Base-by-base conservation (phyloP, 768 basidiomycete genomes). In the Solioccasus polychromus region DNA sequence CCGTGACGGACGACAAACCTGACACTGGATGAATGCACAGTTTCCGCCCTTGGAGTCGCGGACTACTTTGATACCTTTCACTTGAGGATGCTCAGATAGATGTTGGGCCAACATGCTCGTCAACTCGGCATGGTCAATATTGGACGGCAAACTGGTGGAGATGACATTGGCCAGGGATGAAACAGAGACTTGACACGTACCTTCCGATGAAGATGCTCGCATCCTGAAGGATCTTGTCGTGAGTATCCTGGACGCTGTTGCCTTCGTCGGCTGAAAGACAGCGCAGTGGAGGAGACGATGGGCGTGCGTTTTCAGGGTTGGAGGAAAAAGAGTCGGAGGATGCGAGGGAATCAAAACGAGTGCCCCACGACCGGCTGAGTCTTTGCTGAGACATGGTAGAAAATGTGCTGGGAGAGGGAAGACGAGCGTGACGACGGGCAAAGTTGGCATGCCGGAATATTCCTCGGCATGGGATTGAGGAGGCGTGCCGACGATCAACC, bases 121-220 rank as follows among this genome's bases (percentile, higher is more conserved):
- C 34, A 92, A 71, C 58, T 89, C 83, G 37, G 60, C 58, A 43
- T 81, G 79, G 44, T 87, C 83, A 26, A 88, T 72, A 53, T 80
- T 77, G 39, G 79, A 71, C 10, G 89, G 88, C 49, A 91, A 72
- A 61, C 88, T 91, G 48, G 26, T 14, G 35, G 38, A 32, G 44
- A 35, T 35, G 44, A 41, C 8, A 35, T 57, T 28, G 57, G 56
- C n/a, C 34, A 37, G 34, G 30, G 10, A 39, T 7, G 30, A 17
- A 17, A 28, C 17, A 17, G 35, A 24, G 10, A 24, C 15, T 22
- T 11, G n/a, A 23, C 45, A 54, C 61, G 5, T 57, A 87, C 88
- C 88, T 89, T 63, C 90, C 89, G 48, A 91, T 83, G 63, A 92
- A 92, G 55, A 92, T 76, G 57, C 86, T 89, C 31, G 87, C 81